phyloP scores from a whole-genome alignment of 176 grass and related monocot species.

The Hyparrhenia diplandra region DNA sequence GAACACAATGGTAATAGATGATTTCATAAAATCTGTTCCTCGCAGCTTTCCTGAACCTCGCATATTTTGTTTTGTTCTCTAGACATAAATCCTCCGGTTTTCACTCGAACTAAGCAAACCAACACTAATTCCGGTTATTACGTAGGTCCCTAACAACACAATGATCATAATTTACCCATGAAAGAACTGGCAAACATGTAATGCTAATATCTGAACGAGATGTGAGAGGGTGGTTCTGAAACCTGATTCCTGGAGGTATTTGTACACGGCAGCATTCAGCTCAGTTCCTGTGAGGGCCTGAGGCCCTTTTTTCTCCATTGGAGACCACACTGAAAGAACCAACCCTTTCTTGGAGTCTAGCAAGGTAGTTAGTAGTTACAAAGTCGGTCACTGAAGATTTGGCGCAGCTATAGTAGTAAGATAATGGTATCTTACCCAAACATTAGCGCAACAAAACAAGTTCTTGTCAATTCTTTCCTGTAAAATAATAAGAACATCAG shows the following conservation, averaged over 20 bases:
- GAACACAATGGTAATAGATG: background rate
- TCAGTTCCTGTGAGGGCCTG: conserved; percentile 30
- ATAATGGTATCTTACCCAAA: background rate
- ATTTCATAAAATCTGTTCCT: background rate
- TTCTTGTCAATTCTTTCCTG: background rate
- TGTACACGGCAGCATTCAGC: conserved; percentile 46
- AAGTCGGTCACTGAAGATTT: background rate
- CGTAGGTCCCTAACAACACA: background rate
- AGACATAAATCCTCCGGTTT: background rate
- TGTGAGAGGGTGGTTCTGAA: background rate
- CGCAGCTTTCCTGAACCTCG: background rate
- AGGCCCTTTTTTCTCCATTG: conserved; percentile 9
- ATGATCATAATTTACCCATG: background rate
- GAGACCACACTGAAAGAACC: background rate
- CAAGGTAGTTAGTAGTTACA: background rate
- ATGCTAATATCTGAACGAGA: background rate
- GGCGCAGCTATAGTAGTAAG: background rate
- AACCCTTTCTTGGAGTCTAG: background rate
- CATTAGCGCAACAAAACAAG: background rate
- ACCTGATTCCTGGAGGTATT: conserved; percentile 51
- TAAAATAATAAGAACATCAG: background rate
- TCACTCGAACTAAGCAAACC: background rate
- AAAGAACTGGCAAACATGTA: background rate
- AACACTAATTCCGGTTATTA: background rate
- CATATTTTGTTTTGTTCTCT: too few species aligned